Conservation (phyloP, 257 asterid species). For the Cordia subcordata region DNA sequence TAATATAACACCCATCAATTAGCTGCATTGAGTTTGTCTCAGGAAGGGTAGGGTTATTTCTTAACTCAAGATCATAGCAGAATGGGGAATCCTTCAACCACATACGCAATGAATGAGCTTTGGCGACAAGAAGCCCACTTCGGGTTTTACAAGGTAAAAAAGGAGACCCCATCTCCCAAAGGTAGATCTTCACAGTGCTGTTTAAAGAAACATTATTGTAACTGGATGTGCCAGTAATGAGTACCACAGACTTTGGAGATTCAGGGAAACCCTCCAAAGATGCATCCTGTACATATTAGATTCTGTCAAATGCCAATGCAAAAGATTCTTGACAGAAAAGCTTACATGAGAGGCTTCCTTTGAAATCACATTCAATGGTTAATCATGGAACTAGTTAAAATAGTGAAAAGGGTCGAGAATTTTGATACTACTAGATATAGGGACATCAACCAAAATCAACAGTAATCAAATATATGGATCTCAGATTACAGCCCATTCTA, state of each 20-base stretch:
- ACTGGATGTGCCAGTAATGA: conserved; percentile 77
- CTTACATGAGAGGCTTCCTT: not conserved
- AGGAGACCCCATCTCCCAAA: conserved; percentile 99
- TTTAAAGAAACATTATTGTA: conserved; percentile 76
- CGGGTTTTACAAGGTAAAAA: conserved; percentile 84
- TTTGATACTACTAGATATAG: not conserved
- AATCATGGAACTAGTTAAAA: not conserved
- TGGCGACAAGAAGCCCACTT: conserved; percentile 69
- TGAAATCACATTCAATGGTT: not conserved
- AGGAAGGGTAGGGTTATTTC: conserved; percentile 54
- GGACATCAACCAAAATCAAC: not conserved
- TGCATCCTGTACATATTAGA: conserved; percentile 64
- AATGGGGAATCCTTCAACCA: conserved; percentile 96
- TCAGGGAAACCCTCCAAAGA: conserved; percentile 90
- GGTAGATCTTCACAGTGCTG: conserved; percentile 76
- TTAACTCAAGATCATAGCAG: conserved; percentile 88
- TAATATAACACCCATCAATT: conserved; percentile 74
- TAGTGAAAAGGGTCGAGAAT: not conserved
- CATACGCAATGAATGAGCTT: conserved; percentile 78
- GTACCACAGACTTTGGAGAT: conserved; percentile 87
- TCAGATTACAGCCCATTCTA: no score
- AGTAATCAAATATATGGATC: not conserved
- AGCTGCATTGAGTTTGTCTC: conserved; percentile 82
- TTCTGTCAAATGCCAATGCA: conserved; percentile 10
- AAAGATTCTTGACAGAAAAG: not conserved